These are phyloP conservation scores for Yamadazyma ubonensis DNA, from an alignment of 805 yeast genomes.

Conservation along the genomic window DNA sequence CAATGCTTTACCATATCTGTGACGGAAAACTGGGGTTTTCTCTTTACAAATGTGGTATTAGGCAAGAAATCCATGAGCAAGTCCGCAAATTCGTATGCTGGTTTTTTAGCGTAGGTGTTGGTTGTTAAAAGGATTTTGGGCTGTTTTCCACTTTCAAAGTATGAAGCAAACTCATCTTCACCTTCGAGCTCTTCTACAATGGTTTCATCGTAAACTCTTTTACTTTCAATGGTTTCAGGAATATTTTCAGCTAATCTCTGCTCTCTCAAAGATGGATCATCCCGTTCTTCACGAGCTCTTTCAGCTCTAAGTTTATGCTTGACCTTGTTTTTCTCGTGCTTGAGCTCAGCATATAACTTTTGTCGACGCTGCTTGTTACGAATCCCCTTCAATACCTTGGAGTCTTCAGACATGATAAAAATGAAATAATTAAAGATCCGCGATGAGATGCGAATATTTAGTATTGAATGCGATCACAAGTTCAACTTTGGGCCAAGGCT, in stretches of 20 bases:
- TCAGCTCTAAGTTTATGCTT: conserved; percentile 76
- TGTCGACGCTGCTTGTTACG: conserved; percentile 81
- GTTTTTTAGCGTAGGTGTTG: conserved; percentile 77
- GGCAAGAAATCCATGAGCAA: conserved; percentile 82
- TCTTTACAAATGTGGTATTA: conserved; percentile 78
- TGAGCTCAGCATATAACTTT: conserved; percentile 68
- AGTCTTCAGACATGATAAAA: conserved; percentile 22
- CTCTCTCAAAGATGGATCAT: conserved; percentile 76
- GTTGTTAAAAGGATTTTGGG: conserved; percentile 93
- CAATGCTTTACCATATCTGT: conserved; percentile 85
- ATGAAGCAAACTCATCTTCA: conserved; percentile 62
- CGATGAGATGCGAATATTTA: conserved; percentile 3
- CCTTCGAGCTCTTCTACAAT: conserved; percentile 59
- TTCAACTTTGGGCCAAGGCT: conserved; percentile 19
- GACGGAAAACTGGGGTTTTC: conserved; percentile 81
- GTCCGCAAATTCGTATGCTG: conserved; percentile 89
- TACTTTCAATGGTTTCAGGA: conserved; percentile 79
- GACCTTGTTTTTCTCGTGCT: conserved; percentile 71
- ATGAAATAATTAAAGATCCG: conserved; percentile 3
- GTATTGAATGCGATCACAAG: conserved; percentile 3
- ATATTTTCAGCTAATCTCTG: conserved; percentile 76
- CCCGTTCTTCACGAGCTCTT: conserved; percentile 83
- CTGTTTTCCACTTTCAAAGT: conserved; percentile 47
- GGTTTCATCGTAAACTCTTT: conserved; percentile 86
- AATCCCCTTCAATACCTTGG: conserved; percentile 42